Conservation (phyloP, 2,329 filamentous ascomycete species). For the Penicillium sp. region DNA sequence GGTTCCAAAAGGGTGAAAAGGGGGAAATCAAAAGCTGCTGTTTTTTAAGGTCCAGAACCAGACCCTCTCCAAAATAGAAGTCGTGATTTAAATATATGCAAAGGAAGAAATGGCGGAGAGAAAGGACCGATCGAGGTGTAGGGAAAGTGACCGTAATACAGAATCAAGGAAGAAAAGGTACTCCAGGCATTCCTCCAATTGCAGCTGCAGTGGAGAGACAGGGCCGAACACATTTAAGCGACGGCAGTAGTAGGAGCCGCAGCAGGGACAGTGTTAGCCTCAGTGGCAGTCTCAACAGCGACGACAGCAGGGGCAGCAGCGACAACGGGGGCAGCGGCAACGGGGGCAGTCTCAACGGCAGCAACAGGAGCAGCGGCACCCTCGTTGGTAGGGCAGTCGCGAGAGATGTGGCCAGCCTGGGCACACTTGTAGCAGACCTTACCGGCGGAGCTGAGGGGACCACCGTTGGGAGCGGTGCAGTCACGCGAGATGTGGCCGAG, state of each 20-base stretch:
- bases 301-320: constrained; percentile 39
- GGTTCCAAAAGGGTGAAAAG: constrained; percentile 23
- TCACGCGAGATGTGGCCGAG: constrained; percentile 91
- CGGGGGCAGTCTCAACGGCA: constrained; percentile 23
- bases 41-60: not conserved
- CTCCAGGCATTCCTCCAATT: not conserved
- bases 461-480: constrained; percentile 95
- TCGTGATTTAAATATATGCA: constrained; percentile 40
- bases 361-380: constrained; percentile 38
- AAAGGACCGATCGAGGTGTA: constrained; percentile 24
- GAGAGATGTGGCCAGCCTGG: constrained; percentile 91
- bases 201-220: constrained; percentile 14
- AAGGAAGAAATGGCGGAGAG: constrained; percentile 31
- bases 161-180: constrained; percentile 18
- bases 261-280: constrained; percentile 18
- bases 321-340: constrained; percentile 20
- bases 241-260: constrained; percentile 45
- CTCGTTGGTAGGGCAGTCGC: constrained; percentile 80
- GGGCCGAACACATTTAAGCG: constrained; percentile 36
- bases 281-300: constrained; percentile 39
- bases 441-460: constrained; percentile 88
- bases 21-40: constrained; percentile 17
- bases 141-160: constrained; percentile 34
- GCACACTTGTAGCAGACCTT: constrained; percentile 99
- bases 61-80: constrained; percentile 20